Base-by-base conservation (phyloP, 352 stramenopile genomes). In the Phytopythium aichiense region DNA sequence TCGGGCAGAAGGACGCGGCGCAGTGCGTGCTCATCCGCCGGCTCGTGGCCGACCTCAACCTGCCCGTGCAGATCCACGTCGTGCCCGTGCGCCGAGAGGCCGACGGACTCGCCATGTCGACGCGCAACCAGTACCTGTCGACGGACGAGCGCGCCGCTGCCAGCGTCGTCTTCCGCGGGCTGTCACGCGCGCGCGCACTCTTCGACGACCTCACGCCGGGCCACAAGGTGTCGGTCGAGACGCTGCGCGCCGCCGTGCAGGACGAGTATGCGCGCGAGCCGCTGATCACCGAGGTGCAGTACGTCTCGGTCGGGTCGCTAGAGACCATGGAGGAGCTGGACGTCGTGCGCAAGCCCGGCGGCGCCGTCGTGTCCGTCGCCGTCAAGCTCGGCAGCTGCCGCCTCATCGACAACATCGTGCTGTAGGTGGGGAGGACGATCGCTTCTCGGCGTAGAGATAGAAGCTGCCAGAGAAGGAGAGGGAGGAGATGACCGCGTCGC, bases 1-100 rank as follows among this genome's bases (percentile, higher is more conserved):
- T 99, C 77, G 98, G 98, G 18, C 97, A 99, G 72, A 99, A 99
- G 72, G 98, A 99, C 77, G 97, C 96, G 6, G 91, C 97, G 6
- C 98, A 99, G 74, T 98, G 95, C 58, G 90, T 98, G 65, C 77
- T 99, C 7, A 96, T 99, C 65, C 87, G 96, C 66, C 81, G 95
- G 23, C 89, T 99, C 40, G 94, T 99, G 33, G 74, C 94, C 30
- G 97, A 99, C 74, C 81, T 99, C 54, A 97, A 99, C 76, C 96
- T 99, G 65, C 79, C 93, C 40, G 81, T 98, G 25, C 72, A 97
- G 54, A 84, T 99, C 46, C 69, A 94, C 12, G 85, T 99, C 31
- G 82, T 95, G 58, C 79, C 91, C 20, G 98, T 98, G 35, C 77
- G 93, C 37, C 88, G 98, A 31, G 97, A 99, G 74, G 46, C 63